phyloP scores from a whole-genome alignment of 768 basidiomycete genomes.

The Zangia roseola region DNA sequence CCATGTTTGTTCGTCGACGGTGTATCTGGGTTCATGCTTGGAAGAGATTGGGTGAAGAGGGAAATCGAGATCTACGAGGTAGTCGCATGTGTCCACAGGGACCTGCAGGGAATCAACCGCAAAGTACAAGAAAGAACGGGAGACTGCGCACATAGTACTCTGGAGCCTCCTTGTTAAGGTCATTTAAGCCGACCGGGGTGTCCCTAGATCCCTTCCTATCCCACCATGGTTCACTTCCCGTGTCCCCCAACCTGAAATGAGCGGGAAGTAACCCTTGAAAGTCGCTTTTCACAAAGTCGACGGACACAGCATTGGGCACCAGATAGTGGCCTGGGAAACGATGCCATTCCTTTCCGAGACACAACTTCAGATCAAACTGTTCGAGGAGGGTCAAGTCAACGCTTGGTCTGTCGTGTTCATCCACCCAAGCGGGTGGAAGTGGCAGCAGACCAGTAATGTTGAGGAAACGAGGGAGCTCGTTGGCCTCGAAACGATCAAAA shows the following conservation, averaged over 20 bases:
- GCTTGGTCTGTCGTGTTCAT: conserved; percentile 44
- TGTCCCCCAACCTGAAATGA: conserved; percentile 54
- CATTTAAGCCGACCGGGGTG: conserved; percentile 73
- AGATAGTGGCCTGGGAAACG: conserved; percentile 91
- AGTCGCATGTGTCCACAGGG: conserved; percentile 73
- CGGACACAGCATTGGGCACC: conserved; percentile 75
- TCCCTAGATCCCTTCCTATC: conserved; percentile 56
- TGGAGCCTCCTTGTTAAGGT: conserved; percentile 77
- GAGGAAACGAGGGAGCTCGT: conserved; percentile 81
- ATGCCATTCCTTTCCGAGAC: conserved; percentile 95
- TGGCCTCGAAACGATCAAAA: conserved; percentile 65
- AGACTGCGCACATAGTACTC: conserved; percentile 69
- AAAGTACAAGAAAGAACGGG: not conserved
- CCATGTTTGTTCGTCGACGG: conserved; percentile 64
- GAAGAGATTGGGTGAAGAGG: conserved; percentile 61
- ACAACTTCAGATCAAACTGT: conserved; percentile 71
- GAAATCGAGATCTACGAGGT: conserved; percentile 88
- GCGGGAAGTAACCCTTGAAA: conserved; percentile 88
- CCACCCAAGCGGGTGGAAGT: conserved; percentile 38
- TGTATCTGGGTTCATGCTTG: conserved; percentile 77
- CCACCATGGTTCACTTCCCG: conserved; percentile 28
- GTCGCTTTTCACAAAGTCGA: conserved; percentile 90
- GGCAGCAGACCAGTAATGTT: conserved; percentile 67
- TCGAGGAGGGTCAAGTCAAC: conserved; percentile 70
- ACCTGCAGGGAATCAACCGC: conserved; percentile 45